Conservation (phyloP, 352 stramenopile genomes). For the Phytophthora pinifolia region DNA sequence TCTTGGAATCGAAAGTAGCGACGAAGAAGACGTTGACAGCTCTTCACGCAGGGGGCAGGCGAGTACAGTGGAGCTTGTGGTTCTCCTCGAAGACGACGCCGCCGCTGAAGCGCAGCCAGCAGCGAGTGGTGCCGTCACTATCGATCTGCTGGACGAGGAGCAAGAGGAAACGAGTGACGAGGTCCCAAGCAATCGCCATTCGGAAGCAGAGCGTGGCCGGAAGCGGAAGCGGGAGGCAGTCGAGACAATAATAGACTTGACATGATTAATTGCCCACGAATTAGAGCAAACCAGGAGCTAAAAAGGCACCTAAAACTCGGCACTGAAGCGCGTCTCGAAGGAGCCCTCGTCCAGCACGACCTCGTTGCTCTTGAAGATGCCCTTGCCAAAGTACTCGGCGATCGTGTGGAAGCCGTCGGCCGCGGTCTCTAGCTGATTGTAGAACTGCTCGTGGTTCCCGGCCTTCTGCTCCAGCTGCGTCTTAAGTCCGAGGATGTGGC, state of each 20-base stretch:
- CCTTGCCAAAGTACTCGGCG: constrained; percentile 92
- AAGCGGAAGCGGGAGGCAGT: constrained; percentile 14
- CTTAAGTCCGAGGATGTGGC: constrained; percentile 84
- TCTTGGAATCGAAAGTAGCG: constrained; percentile 45
- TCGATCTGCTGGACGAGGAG: constrained; percentile 21
- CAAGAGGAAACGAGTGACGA: constrained; percentile 5
- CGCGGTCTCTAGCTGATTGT: constrained; percentile 89
- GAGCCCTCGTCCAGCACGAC: constrained; percentile 59
- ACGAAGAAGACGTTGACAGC: constrained; percentile 31
- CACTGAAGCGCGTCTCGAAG: constrained; percentile 82
- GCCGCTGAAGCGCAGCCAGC: background rate
- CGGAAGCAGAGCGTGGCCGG: background rate
- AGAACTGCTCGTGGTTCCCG: constrained; percentile 92
- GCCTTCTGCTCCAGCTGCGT: constrained; percentile 88
- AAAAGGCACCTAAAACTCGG: constrained; percentile 63
- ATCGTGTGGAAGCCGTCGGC: constrained; percentile 90
- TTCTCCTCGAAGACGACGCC: constrained; percentile 16
- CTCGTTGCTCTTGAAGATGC: constrained; percentile 88
- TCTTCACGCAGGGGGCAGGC: background rate
- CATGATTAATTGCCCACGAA: constrained; percentile 12
- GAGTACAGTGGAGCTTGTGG: constrained; percentile 9
- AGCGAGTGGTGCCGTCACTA: constrained; percentile 2
- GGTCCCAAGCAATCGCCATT: background rate
- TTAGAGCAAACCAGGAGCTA: constrained; percentile 1
- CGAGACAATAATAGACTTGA: constrained; percentile 36